These are phyloP conservation scores for Saccharomycopsis guyanensis DNA, from an alignment of 805 yeast species.

Conservation along the genomic window DNA sequence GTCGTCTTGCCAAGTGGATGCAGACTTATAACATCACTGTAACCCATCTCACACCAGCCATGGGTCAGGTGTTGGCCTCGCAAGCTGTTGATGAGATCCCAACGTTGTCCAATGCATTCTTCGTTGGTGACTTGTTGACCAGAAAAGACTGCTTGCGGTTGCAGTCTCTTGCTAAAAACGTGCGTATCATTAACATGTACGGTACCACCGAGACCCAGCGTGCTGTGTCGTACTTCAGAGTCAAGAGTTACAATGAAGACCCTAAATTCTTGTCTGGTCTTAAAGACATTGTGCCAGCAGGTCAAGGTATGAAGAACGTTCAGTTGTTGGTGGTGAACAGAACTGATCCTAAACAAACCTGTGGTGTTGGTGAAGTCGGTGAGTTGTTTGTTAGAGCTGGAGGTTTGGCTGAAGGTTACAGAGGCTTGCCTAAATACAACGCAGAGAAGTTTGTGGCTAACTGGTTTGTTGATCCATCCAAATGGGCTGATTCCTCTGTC, in stretches of 20 bases:
- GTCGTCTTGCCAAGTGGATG: conserved; percentile 97
- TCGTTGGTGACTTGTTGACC: conserved; percentile 95
- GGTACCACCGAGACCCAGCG: conserved; percentile 99
- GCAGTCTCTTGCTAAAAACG: conserved; percentile 87
- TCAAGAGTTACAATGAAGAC: conserved; percentile 63
- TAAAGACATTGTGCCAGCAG: conserved; percentile 98
- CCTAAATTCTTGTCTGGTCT: conserved; percentile 69
- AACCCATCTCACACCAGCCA: conserved; percentile 97
- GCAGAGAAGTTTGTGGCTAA: conserved; percentile 79
- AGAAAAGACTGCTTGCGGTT: conserved; percentile 93
- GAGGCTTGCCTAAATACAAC: conserved; percentile 85
- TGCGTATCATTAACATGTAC: conserved; percentile 90
- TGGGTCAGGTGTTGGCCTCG: conserved; percentile 96
- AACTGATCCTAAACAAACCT: conserved; percentile 76
- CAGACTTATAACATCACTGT: conserved; percentile 83
- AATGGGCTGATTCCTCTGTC: conserved; percentile 6
- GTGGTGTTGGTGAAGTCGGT: conserved; percentile 99
- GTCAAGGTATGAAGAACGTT: conserved; percentile 94
- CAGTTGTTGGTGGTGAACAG: conserved; percentile 92
- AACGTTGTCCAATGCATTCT: conserved; percentile 87
- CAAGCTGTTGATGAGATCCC: conserved; percentile 89
- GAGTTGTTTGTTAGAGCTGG: conserved; percentile 98
- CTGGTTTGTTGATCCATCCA: conserved; percentile 71
- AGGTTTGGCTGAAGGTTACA: conserved; percentile 94
- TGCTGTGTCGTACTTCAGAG: conserved; percentile 91